Evolutionary conservation across 2,329 filamentous ascomycete species (phyloP), one percentile per base, ranked within the genome.

Genomic region (Periconia macrospinosa): DNA sequence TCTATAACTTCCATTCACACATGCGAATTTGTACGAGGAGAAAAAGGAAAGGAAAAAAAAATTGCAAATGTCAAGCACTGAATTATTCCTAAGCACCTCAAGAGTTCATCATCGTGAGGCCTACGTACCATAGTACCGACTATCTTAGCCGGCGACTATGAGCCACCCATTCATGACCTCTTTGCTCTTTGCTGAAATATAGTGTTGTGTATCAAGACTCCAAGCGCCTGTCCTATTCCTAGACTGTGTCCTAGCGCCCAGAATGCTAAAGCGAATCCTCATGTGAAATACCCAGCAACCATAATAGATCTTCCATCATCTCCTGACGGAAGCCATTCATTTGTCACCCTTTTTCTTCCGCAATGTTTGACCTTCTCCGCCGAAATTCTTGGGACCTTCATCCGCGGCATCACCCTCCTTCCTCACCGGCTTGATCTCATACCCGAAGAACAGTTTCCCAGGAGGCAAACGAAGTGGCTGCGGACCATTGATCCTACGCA

Each of bases 361-460:
- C 1, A 97, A 76, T 6, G 89, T 94, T 73, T 97, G 90, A 0
- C 93, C 93, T 60, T 90, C 85, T 0, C 93, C 93, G 5, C 87
- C 85, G 74, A 96, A 96, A 33, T 71, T 65, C 17, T 88, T 89
- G 59, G 86, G 84, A 55, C 82, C 60, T 54, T 75, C 81, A n/a
- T 88, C 88, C 53, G 75, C 81, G 3, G 83, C 81, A n/a, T 85
- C 80, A 54, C 88, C 86, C 55, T 86, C 88, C 53, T 88, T 86
- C 78, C 91, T 92, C 41, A 95, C 81, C 0, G 93, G 93, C 73
- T 89, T 96, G 70, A 96, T 83, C 67, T 96, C 89, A 68, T 97
- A 99, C 2, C 94, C 94, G 59, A 99, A 96, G 80, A 99, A 99
- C 5, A 99, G 81, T 75, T 97, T 96, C 66, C 94, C 94, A 0